Conservation (phyloP, 306 rosid species). For the Abrus precatorius region DNA sequence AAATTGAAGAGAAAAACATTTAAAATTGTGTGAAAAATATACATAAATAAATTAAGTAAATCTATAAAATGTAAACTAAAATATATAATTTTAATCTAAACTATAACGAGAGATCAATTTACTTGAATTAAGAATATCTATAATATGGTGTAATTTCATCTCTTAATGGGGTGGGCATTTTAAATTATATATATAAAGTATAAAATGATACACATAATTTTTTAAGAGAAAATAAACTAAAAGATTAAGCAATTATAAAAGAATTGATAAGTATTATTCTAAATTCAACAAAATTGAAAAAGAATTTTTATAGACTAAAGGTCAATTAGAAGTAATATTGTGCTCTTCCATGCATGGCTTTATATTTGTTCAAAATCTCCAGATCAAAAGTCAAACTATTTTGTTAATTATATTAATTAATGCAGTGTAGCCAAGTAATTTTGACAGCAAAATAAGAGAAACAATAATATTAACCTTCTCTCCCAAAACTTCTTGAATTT, state of each 20-base stretch:
- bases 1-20: background rate
- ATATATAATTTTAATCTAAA: background rate
- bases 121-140: too few species aligned
- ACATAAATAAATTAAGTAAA: background rate
- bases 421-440: background rate
- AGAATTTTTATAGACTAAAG: background rate
- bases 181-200: too few species aligned
- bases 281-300: too few species aligned
- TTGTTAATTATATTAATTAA: slow-evolving; percentile 2
- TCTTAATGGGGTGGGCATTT: too few species aligned
- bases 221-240: too few species aligned
- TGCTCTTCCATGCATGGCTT: background rate
- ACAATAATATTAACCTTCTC: slow-evolving; percentile 72
- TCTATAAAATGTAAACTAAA: background rate
- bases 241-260: too few species aligned
- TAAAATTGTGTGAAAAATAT: background rate
- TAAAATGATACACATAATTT: too few species aligned
- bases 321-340: background rate
- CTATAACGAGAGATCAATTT: too few species aligned
- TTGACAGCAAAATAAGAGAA: background rate
- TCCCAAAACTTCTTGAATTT: slow-evolving; percentile 95
- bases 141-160: too few species aligned
- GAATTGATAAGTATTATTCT: background rate
- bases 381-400: background rate
- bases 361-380: too few species aligned